phyloP scores from a whole-genome alignment of 495 filamentous ascomycete genomes.

The Elaphomyces granulatus region DNA sequence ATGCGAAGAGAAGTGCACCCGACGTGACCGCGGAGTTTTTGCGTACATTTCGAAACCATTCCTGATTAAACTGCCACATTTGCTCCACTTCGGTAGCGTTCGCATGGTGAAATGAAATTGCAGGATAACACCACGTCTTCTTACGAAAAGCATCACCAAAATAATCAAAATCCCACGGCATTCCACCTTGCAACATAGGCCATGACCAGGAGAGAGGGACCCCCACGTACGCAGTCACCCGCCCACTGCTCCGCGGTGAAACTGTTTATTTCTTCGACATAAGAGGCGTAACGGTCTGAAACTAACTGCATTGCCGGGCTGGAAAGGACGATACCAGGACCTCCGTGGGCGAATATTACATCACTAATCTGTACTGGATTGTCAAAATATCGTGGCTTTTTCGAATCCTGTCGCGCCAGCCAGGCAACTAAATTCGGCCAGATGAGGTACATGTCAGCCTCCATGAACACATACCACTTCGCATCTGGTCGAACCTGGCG shows the following conservation, averaged over 20 bases:
- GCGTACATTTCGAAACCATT: conserved; percentile 25
- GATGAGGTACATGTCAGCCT: conserved; percentile 52
- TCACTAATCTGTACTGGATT: conserved; percentile 40
- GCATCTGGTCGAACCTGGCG: conserved; percentile 30
- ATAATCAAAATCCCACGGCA: conserved; percentile 30
- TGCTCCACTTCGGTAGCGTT: conserved; percentile 22
- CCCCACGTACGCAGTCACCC: conserved; percentile 40
- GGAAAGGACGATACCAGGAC: conserved; percentile 52
- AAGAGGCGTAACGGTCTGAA: conserved; percentile 28
- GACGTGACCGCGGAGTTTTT: too few relatives aligned
- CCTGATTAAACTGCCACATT: conserved; percentile 29
- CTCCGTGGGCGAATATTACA: conserved; percentile 50
- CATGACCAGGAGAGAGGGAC: conserved; percentile 34
- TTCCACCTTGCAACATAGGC: conserved; percentile 38
- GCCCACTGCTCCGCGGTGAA: conserved; percentile 46
- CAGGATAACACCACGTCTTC: conserved; percentile 40
- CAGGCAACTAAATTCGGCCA: conserved; percentile 47
- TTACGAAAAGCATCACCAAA: conserved; percentile 28
- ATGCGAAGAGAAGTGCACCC: too few relatives aligned
- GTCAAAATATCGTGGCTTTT: conserved; percentile 41
- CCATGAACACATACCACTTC: conserved; percentile 57
- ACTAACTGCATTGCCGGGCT: conserved; percentile 35
- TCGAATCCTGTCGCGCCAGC: conserved; percentile 36
- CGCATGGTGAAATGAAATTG: conserved; percentile 41
- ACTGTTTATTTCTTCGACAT: conserved; percentile 37